Conservation (phyloP, 1,284 basidiomycete genomes). For the Ceraceosorus guamensis region DNA sequence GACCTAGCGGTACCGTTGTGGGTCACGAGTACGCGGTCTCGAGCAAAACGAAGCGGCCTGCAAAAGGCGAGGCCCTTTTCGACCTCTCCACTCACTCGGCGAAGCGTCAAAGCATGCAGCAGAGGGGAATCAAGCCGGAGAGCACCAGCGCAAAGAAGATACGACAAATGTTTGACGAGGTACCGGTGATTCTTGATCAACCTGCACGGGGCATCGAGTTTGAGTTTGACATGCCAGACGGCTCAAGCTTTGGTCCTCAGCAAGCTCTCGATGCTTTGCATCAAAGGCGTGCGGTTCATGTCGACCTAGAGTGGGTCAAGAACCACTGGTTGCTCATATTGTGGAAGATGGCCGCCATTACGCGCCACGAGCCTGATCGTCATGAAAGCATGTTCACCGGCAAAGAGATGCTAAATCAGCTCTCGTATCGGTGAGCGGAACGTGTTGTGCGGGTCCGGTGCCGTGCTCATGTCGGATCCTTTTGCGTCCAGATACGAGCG, state of each 20-base stretch:
- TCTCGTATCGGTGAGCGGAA: constrained; percentile 67
- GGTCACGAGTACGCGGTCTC: too few species aligned
- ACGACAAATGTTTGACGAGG: constrained; percentile 14
- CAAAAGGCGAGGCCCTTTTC: constrained; percentile 5
- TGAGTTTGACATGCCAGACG: constrained; percentile 20
- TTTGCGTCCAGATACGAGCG: constrained; percentile 69
- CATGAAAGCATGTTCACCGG: constrained; percentile 13
- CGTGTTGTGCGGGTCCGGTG: neutral
- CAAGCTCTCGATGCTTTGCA: constrained; percentile 23
- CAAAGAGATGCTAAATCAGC: constrained; percentile 61
- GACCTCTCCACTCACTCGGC: constrained; percentile 5
- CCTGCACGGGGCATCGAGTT: constrained; percentile 22
- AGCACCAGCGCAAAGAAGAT: neutral
- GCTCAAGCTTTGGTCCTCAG: constrained; percentile 14
- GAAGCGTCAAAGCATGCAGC: constrained; percentile 10
- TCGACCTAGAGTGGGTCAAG: constrained; percentile 70
- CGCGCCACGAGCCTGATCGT: constrained; percentile 55
- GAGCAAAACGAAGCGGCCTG: too few species aligned
- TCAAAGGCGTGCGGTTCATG: constrained; percentile 50
- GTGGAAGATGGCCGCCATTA: constrained; percentile 87
- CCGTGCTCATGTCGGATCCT: neutral
- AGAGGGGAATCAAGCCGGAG: constrained; percentile 8
- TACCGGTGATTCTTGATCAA: constrained; percentile 24
- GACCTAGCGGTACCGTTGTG: too few species aligned
- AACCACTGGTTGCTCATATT: constrained; percentile 85